phyloP scores from a whole-genome alignment of 2,329 filamentous ascomycete species.

The Huntiella abstrusa region DNA sequence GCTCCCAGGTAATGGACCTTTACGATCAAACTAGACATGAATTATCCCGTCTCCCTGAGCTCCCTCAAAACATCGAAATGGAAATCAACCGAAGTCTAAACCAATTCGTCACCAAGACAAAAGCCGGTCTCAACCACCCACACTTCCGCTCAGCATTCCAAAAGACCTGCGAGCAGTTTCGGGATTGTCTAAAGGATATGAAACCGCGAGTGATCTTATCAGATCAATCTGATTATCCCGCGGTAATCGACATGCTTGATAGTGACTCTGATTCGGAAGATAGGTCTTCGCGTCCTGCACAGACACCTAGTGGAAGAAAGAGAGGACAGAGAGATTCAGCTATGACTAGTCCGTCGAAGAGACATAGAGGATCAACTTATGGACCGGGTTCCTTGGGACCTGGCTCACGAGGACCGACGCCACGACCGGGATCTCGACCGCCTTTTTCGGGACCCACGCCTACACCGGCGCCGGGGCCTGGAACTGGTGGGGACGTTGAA shows the following conservation, averaged over 20 bases:
- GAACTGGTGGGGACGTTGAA: neutral
- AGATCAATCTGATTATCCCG: slow-evolving; percentile 19
- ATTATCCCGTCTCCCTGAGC: slow-evolving; percentile 42
- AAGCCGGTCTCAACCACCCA: slow-evolving; percentile 31
- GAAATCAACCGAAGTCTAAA: slow-evolving; percentile 42
- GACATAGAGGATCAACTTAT: slow-evolving; percentile 15
- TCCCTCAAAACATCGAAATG: slow-evolving; percentile 47
- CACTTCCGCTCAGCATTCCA: slow-evolving; percentile 28
- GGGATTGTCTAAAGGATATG: slow-evolving; percentile 24
- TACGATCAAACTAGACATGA: slow-evolving; percentile 33
- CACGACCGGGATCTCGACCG: neutral
- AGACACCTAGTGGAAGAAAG: slow-evolving; percentile 4
- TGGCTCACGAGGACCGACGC: neutral
- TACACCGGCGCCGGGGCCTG: neutral
- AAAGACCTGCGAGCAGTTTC: slow-evolving; percentile 31
- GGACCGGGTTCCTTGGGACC: neutral
- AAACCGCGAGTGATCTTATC: slow-evolving; percentile 29
- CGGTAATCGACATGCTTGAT: slow-evolving; percentile 21
- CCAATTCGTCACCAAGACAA: slow-evolving; percentile 35
- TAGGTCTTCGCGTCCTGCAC: slow-evolving; percentile 12
- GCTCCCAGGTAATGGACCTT: slow-evolving; percentile 30
- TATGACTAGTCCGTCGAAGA: slow-evolving; percentile 20
- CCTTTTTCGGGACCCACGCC: neutral
- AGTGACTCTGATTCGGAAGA: slow-evolving; percentile 21
- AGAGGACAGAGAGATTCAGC: slow-evolving; percentile 12